A percentile compares a stretch with the other conserved stretches of the same genome.
Conservation (phyloP, 495 filamentous ascomycete species). For the Lichina pygmaea region DNA sequence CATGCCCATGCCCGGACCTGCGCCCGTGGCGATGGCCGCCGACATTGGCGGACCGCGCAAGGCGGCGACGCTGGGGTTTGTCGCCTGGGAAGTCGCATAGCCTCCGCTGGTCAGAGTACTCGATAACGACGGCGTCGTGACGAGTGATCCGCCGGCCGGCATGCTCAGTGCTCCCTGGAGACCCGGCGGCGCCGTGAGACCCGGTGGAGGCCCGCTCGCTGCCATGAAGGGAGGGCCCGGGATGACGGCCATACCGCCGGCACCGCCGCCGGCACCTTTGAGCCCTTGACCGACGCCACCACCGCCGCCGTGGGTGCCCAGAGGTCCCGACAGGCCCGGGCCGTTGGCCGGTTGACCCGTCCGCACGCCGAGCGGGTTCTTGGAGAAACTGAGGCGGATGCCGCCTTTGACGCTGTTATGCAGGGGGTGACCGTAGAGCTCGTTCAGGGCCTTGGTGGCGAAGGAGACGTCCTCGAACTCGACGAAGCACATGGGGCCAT, state of each 20-base stretch:
- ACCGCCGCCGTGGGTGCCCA: conserved; percentile 21
- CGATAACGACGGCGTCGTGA: too few species aligned
- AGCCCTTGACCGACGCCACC: conserved; percentile 12
- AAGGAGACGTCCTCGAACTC: conserved; percentile 92
- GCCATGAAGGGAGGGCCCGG: conserved; percentile 36
- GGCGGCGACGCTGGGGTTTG: too few species aligned
- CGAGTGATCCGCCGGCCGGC: not conserved
- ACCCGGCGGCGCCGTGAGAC: conserved; percentile 41
- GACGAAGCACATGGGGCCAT: conserved; percentile 97
- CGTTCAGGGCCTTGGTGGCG: conserved; percentile 77
- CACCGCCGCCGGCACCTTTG: not conserved
- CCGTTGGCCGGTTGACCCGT: conserved; percentile 33
- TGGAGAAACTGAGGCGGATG: conserved; percentile 93
- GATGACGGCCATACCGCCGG: conserved; percentile 24
- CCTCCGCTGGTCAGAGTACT: too few species aligned
- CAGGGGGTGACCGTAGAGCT: conserved; percentile 68
- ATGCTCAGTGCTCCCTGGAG: conserved; percentile 15
- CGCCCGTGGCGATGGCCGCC: not conserved
- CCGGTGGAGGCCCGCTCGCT: conserved; percentile 49
- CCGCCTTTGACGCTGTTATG: conserved; percentile 90
- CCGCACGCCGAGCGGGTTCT: conserved; percentile 87
- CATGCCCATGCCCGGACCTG: not conserved
- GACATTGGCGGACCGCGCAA: not conserved
- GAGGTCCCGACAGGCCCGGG: conserved; percentile 20
- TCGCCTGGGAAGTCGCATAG: too few species aligned